Conservation (phyloP, 2,329 filamentous ascomycete species). For the Penicillium aurantiogriseum region DNA sequence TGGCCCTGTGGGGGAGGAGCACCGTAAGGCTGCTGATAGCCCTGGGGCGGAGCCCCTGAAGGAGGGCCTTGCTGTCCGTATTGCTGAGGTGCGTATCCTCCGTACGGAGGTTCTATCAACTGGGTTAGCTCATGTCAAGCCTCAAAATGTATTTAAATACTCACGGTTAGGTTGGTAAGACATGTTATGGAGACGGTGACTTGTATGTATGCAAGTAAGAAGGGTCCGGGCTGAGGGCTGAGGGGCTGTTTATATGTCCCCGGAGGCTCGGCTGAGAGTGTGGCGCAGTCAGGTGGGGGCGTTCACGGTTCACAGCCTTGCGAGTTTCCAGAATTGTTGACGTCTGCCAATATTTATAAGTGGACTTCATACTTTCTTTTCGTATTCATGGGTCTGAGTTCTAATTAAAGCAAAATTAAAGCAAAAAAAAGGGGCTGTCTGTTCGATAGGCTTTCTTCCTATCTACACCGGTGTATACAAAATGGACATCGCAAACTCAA, state of each 20-base stretch:
- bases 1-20: slow-evolving; percentile 23
- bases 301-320: slow-evolving; percentile 21
- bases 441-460: not conserved
- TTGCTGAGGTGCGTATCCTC: slow-evolving; percentile 26
- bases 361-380: not conserved
- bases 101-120: slow-evolving; percentile 26
- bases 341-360: not conserved
- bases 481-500: not conserved
- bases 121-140: not conserved
- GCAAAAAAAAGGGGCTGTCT: not conserved
- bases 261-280: slow-evolving; percentile 2
- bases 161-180: slow-evolving; percentile 26
- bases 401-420: not conserved
- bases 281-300: slow-evolving; percentile 24
- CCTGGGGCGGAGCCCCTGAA: slow-evolving; percentile 26
- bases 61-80: slow-evolving; percentile 27
- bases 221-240: not conserved
- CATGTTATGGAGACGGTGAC: slow-evolving; percentile 9
- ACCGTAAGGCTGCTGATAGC: slow-evolving; percentile 22
- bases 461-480: not conserved
- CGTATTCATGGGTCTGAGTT: not conserved
- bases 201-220: not conserved
- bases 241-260: slow-evolving; percentile 5
- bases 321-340: not conserved
- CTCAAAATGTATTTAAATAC: not conserved